Evolutionary conservation across 2,329 filamentous ascomycete genomes (phyloP), one percentile per base, ranked within the genome.

Genomic region (Lasiodiplodia theobromae): DNA sequence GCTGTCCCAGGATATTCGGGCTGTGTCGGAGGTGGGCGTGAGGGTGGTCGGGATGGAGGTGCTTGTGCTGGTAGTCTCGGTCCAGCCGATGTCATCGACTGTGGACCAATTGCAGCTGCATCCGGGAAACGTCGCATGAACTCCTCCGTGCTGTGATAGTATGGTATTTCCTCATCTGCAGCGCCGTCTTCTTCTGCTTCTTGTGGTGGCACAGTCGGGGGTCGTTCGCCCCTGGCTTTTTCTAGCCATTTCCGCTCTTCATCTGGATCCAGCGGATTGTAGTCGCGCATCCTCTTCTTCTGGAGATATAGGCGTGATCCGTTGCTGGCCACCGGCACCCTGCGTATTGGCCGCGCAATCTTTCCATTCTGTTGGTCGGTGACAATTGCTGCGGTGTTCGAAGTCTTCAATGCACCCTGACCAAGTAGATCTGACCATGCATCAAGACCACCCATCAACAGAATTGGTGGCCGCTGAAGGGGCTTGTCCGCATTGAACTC

Each of bases 341-440:
- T 80, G 51, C 84, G 81, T 18, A 88, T 77, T 1, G 86, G 83
- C 63, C 85, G 80, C n/a, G 79, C 80, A 3, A 81, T 75, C 70
- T 80, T 83, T 44, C 68, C 70, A 6, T 73, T 73, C 14, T 78
- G 82, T 76, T 74, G 84, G 74, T 80, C 82, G 4, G 82, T 80
- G 68, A 85, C 81, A 37, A 84, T 76, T 16, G 83, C 82, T 28
- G 85, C 83, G 2, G 87, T 89, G 28, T 84, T 82, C 3, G 87
- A 88, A 25, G 84, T 85, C 58, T 84, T 82, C 60, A 92, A 82
- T 1, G 91, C 89, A 66, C 89, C 86, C 14, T 84, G 81, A 2
- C 96, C 95, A 74, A 97, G 85, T n/a, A 96, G 80, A 74, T 96
- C 91, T 21, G 89, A 82, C 96, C 96, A 99, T 4, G 93, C 92